These are phyloP conservation scores for Ophiostoma sp. DNA, from an alignment of 2,329 filamentous ascomycete species.

Conservation along the genomic window DNA sequence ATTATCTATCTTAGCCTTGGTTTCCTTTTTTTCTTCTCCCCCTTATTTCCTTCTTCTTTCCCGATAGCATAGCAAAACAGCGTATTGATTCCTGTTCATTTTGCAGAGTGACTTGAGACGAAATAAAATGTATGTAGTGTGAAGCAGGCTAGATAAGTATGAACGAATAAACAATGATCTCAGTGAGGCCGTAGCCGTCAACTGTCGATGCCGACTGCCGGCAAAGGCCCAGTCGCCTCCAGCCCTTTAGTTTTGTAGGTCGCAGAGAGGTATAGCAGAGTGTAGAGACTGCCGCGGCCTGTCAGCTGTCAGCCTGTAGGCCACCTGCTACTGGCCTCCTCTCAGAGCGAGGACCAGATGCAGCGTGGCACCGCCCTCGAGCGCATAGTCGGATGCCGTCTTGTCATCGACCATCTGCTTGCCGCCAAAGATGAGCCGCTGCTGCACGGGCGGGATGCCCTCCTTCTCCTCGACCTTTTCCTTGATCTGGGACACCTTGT, in stretches of 20 bases:
- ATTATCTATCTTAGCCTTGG: not conserved
- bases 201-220: too few species aligned
- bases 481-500: conserved; percentile 96
- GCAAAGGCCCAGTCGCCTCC: not conserved
- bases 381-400: conserved; percentile 80
- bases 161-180: not conserved
- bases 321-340: conserved; percentile 47
- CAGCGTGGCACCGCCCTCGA: conserved; percentile 86
- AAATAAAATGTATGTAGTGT: not conserved
- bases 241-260: not conserved
- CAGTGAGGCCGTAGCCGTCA: not conserved
- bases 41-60: too few species aligned
- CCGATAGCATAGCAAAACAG: not conserved
- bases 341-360: conserved; percentile 93
- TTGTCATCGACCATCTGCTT: conserved; percentile 99
- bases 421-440: conserved; percentile 90
- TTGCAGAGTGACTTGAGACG: not conserved
- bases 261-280: not conserved
- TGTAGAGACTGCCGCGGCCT: too few species aligned
- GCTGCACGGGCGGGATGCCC: conserved; percentile 93
- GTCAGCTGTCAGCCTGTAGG: not conserved
- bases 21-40: too few species aligned
- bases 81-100: not conserved
- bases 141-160: not conserved
- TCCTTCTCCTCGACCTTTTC: conserved; percentile 99